Evolutionary conservation across 352 stramenopile species (phyloP), one percentile per base, ranked within the genome.

Genomic region (Pythium insidiosum): DNA sequence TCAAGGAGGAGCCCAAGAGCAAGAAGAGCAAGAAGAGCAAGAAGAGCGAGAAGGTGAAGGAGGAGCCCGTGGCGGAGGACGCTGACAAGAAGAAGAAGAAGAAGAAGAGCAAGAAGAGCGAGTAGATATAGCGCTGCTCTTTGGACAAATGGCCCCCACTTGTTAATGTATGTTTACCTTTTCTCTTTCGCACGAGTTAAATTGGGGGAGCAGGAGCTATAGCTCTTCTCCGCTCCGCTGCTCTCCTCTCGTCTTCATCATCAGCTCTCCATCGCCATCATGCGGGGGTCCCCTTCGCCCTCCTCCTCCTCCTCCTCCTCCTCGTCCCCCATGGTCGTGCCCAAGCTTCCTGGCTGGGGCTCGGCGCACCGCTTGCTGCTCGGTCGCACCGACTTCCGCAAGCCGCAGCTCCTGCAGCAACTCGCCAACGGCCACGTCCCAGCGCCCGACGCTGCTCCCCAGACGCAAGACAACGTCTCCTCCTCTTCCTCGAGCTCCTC

Each of bases 1-100:
- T n/a, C n/a, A n/a, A n/a, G n/a, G n/a, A n/a, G n/a, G n/a, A n/a
- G n/a, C n/a, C n/a, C 28, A 62, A 73, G 39, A 63, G 68, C 34
- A 84, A 88, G 59, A 50, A 67, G 37, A 68, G 80, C 34, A 57
- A 53, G n/a, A 90, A 91, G 60, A 90, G 89, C 60, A 70, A 68
- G 25, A 93, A 94, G 66, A 88, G 89, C 50, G 60, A 61, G 41
- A 84, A 88, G 61, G 63, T 38, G 60, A 23, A 70, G 58, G 30
- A 65, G 64, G 58, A 59, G 53, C 41, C 61, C 37, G 50, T 38
- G 26, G 50, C 43, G 36, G 37, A 15, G n/a, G 46, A 50, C 33
- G 57, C 67, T 33, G 56, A 40, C 19, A 68, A 50, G 16, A 55
- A 33, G 9, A 58, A 49, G 2, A 72, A 63, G 31, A 54, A 62